Conservation (phyloP, 106 monocot genomes). For the Phalaenopsis equestris region DNA sequence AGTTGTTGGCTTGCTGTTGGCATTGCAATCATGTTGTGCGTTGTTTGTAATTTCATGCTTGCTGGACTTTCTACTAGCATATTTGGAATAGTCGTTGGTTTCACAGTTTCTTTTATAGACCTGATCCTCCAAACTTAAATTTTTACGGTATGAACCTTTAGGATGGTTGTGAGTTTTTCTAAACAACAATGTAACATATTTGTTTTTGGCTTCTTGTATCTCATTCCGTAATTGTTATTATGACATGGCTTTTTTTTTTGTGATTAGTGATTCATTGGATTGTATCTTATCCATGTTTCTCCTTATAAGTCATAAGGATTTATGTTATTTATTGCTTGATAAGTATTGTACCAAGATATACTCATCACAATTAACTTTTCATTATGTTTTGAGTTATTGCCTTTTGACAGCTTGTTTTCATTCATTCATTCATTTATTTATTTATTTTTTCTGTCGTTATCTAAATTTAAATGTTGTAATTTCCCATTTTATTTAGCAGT, state of each 20-base stretch:
- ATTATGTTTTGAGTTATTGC: not conserved
- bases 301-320: not conserved
- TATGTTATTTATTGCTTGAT: not conserved
- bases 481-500: not conserved
- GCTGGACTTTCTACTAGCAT: not conserved
- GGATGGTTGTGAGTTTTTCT: not conserved
- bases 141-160: not conserved
- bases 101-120: not conserved
- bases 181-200: not conserved
- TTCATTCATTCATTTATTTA: not conserved
- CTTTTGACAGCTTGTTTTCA: not conserved
- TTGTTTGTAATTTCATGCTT: not conserved
- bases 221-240: not conserved
- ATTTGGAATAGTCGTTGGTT: not conserved
- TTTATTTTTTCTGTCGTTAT: not conserved
- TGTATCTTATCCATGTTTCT: not conserved
- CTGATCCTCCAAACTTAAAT: not conserved
- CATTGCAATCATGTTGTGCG: not conserved
- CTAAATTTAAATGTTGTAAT: not conserved
- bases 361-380: not conserved
- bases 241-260: not conserved
- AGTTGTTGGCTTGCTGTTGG: not conserved
- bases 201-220: not conserved
- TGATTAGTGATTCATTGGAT: not conserved
- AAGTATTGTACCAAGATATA: not conserved